Evolutionary conservation across 495 filamentous ascomycete genomes (phyloP), one percentile per base, ranked within the genome.

Genomic region (Cryomyces minteri): DNA sequence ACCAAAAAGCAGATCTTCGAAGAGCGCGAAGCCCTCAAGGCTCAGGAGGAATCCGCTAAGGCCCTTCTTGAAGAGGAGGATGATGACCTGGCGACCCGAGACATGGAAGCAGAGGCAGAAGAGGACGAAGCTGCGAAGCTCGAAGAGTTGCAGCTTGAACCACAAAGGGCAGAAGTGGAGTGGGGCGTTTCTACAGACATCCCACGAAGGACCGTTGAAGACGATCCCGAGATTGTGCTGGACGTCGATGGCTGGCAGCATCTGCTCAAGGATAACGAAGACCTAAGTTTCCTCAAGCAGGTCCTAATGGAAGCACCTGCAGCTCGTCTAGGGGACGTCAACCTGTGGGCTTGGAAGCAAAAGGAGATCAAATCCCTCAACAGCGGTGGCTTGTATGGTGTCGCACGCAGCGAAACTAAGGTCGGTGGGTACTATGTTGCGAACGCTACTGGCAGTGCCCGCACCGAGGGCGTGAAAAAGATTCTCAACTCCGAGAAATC

Each of bases 401-500:
- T 72, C 1, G 63, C 70, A 10, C 70, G 66, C 31, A 59, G 64
- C 11, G 60, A 67, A 44, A 71, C 71, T 43, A 67, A 62, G 44
- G 92, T 96, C 43, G 73, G 82, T 40, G 92, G 88, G 34, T 94
- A 96, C 54, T 94, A 94, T 58, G 81, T 94, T 12, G 74, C 82
- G 0, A 99, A 95, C 48, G 43, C 64, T 0, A 81, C 83, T 29
- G 90, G 90, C 32, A 80, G 75, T 54, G 88, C 90, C 36, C 74
- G 90, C 46, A 95, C 90, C 0, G 87, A 96, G 70, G 87, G 86
- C 14, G 77, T 81, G 43, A 88, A 87, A 62, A 88, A 85, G 64
- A 95, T 99, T 38, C 70, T 90, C 39, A 87, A 99, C 55, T 80
- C 84, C 0, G 92, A 96, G 58, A 99, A 99, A 64, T 94, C 87